These are phyloP conservation scores for Naganishia vaughanmartiniae DNA, from an alignment of 768 basidiomycete species.

Conservation along the genomic window DNA sequence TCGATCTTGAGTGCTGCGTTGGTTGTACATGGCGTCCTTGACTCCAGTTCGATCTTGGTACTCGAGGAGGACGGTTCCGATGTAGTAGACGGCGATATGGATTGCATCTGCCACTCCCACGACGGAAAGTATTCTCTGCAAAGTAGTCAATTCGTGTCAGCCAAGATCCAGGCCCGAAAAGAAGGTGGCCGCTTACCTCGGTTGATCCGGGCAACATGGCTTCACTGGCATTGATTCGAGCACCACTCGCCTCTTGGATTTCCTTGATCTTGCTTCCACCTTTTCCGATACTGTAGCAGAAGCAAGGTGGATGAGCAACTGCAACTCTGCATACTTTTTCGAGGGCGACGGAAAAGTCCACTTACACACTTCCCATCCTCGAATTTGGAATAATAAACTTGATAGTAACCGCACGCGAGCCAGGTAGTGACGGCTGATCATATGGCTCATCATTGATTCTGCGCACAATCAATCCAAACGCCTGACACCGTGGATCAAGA, in stretches of 20 bases:
- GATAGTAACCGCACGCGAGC: conserved; percentile 96
- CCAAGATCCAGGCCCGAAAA: neutral
- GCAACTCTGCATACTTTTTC: neutral
- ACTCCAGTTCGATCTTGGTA: conserved; percentile 59
- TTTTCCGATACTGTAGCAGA: conserved; percentile 69
- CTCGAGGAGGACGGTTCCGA: conserved; percentile 82
- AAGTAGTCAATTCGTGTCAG: neutral
- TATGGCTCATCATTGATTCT: conserved; percentile 99
- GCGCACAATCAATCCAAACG: conserved; percentile 96
- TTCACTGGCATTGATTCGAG: conserved; percentile 91
- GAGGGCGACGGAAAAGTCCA: neutral
- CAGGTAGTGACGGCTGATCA: conserved; percentile 94
- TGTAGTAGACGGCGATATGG: conserved; percentile 98
- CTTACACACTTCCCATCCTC: conserved; percentile 87
- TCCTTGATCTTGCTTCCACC: conserved; percentile 98
- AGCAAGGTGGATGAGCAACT: neutral
- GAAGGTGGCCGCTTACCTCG: conserved; percentile 64
- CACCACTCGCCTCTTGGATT: conserved; percentile 97
- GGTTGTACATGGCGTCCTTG: conserved; percentile 58
- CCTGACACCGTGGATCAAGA: conserved; percentile 59
- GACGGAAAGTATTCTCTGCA: conserved; percentile 89
- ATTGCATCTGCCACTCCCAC: conserved; percentile 98
- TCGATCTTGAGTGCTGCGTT: conserved; percentile 66
- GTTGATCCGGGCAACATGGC: conserved; percentile 99
- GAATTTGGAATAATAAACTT: conserved; percentile 99